Base-by-base conservation (phyloP, 495 filamentous ascomycete species). In the Xylaria grammica region DNA sequence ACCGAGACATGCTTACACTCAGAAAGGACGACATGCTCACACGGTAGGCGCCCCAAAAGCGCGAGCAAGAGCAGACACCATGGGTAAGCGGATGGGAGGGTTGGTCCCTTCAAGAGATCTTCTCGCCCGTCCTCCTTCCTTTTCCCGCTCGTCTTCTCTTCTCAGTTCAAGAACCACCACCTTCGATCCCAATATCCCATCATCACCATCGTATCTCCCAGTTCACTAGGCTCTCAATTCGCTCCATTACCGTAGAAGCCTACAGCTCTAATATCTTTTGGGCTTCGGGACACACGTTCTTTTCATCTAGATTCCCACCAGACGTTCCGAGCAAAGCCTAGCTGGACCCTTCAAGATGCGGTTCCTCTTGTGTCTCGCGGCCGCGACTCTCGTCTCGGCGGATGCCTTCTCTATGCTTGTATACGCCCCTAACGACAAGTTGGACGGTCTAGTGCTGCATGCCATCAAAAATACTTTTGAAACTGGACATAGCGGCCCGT, bases 381-480 rank as follows among this genome's bases (percentile, higher is more conserved):
- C 5, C 36, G n/a, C 60, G 0, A 30, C 49, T 20, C 22, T 26
- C 17, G 38, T 49, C 50, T 3, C 38, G 27, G 48, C 26, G 9
- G n/a, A 62, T 10, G 13, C 27, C 13, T 62, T 45, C 29, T 65
- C 59, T 52, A 52, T 69, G 3, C 65, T 65, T 30, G 66, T 67
- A 11, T 72, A 60, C 52, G 67, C 66, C 15, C 72, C 72, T 1
- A 51, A 45, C 27, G 69, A 63, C 53, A 26, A 50, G 1, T 40
- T 70, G 2, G 50, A 74, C 45, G 67, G 66, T 11, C 30, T 56
- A 2, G 1, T 62, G 1, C 46, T 74, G 3, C 66, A 74, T 27
- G 72, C 72, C 11, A 65, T 62, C n/a, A 51, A 55, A 4, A 45
- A 65, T 17, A 55, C 61, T 4, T 74, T 74, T 44, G 66, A 67